Evolutionary conservation across 208 protist species (phyloP).

Genomic region (Trypanosoma congolense): DNA sequence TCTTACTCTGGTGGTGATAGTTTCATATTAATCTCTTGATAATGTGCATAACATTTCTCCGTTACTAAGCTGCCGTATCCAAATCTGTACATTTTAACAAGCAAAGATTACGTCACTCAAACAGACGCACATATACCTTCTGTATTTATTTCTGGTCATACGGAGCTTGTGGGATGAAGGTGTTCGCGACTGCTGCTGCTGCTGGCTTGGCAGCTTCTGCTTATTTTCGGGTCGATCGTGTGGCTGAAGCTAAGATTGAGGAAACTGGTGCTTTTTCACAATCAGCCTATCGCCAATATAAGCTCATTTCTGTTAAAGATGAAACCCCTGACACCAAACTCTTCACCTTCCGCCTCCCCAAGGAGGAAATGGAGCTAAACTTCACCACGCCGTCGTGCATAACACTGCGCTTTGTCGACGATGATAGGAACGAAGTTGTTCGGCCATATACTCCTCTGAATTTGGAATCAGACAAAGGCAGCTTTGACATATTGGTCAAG

Average conservation of each 20-base stretch:
- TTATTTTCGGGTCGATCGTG: constrained; percentile 24
- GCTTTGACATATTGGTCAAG: constrained; percentile 84
- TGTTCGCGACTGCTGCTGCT: constrained; percentile 26
- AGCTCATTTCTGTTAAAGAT: constrained; percentile 40
- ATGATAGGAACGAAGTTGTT: constrained; percentile 78
- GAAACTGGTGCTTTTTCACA: constrained; percentile 48
- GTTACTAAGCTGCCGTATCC: no score
- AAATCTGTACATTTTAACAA: no score
- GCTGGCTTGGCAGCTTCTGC: constrained; percentile 28
- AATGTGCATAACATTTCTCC: no score
- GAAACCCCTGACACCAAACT: constrained; percentile 64
- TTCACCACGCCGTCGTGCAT: constrained; percentile 78
- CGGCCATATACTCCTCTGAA: constrained; percentile 89
- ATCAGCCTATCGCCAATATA: constrained; percentile 54
- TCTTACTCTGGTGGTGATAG: no score
- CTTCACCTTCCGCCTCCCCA: constrained; percentile 73
- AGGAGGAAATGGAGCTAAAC: constrained; percentile 37
- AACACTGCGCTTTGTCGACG: constrained; percentile 68
- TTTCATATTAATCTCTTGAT: no score
- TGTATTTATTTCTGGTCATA: no score
- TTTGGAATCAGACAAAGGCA: constrained; percentile 56
- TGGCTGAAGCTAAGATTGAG: constrained; percentile 23
- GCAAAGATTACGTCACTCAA: no score
- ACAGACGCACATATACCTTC: no score
- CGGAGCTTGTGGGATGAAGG: constrained; percentile 27